These are phyloP conservation scores for Parathielavia hyrcaniae DNA, from an alignment of 495 filamentous ascomycete genomes.

Conservation along the genomic window DNA sequence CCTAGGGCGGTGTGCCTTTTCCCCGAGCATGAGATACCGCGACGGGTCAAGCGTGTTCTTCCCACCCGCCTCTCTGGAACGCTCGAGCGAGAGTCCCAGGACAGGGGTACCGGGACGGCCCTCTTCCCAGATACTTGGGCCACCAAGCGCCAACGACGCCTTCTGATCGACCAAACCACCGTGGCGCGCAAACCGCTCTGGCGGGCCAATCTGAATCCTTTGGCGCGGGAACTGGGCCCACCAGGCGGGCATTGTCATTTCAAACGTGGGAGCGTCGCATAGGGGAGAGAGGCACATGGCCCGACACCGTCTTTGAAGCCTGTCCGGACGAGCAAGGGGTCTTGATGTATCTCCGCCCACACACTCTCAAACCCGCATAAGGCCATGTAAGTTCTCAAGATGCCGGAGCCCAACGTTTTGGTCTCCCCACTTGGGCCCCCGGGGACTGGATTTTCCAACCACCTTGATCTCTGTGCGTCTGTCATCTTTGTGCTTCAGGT, in stretches of 20 bases:
- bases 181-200: slow-evolving; percentile 30
- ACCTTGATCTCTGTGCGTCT: slow-evolving; percentile 8
- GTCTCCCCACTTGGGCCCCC: slow-evolving; percentile 2
- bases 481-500: slow-evolving; percentile 2
- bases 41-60: slow-evolving; percentile 15
- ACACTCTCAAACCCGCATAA: slow-evolving; percentile 24
- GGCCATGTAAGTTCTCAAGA: slow-evolving; percentile 25
- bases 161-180: slow-evolving; percentile 36
- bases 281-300: slow-evolving; percentile 21
- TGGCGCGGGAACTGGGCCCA: slow-evolving; percentile 25
- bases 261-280: slow-evolving; percentile 29
- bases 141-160: slow-evolving; percentile 25
- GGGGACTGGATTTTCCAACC: slow-evolving; percentile 6
- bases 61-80: slow-evolving; percentile 19
- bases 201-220: slow-evolving; percentile 32
- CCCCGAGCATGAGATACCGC: slow-evolving; percentile 1
- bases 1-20: slow-evolving; percentile 22
- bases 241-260: slow-evolving; percentile 31
- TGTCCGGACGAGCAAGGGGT: slow-evolving; percentile 26
- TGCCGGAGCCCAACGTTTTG: slow-evolving; percentile 18
- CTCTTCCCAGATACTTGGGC: slow-evolving; percentile 19
- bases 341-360: slow-evolving; percentile 24
- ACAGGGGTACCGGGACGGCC: slow-evolving; percentile 20
- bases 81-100: slow-evolving; percentile 12
- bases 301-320: slow-evolving; percentile 22